phyloP scores from a whole-genome alignment of 2,329 filamentous ascomycete genomes.

The Aspergillus aculeatinus region DNA sequence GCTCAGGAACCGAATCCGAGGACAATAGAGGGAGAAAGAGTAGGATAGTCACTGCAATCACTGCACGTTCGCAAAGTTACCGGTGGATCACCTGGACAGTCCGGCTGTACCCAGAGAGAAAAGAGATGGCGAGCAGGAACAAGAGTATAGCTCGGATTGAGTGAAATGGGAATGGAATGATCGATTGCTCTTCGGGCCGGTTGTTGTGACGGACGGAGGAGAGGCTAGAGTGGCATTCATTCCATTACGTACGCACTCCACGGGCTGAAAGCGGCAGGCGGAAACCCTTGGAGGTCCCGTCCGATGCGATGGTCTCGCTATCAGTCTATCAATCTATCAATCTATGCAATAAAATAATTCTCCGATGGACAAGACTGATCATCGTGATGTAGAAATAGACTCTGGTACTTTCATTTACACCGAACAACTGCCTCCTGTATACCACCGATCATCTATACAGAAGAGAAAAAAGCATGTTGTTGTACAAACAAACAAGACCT shows the following conservation, averaged over 20 bases:
- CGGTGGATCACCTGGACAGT: conserved; percentile 3
- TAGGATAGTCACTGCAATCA: conserved; percentile 14
- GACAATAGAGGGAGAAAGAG: conserved; percentile 3
- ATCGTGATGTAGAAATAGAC: too few relatives aligned
- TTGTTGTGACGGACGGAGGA: conserved; percentile 29
- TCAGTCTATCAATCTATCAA: too few relatives aligned
- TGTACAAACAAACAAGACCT: conserved; percentile 4
- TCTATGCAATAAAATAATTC: not conserved
- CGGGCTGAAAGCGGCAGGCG: conserved; percentile 25
- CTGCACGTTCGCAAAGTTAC: conserved; percentile 8
- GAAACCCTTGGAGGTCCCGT: conserved; percentile 10
- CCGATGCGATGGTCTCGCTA: not conserved
- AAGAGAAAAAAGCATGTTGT: not conserved
- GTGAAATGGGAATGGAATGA: not conserved
- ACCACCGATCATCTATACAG: not conserved
- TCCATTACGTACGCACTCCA: conserved; percentile 27
- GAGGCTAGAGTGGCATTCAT: conserved; percentile 43
- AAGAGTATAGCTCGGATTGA: not conserved
- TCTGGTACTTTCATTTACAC: too few relatives aligned
- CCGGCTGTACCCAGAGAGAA: conserved; percentile 6
- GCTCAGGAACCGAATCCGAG: not conserved
- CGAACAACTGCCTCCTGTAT: too few relatives aligned
- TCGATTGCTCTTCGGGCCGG: not conserved
- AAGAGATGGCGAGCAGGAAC: not conserved
- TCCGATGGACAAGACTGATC: not conserved